A percentile compares a stretch with the other conserved stretches of the same genome.
Evolutionary conservation across 805 yeast species (phyloP).

Genomic region (Saccharomycopsis vini): DNA sequence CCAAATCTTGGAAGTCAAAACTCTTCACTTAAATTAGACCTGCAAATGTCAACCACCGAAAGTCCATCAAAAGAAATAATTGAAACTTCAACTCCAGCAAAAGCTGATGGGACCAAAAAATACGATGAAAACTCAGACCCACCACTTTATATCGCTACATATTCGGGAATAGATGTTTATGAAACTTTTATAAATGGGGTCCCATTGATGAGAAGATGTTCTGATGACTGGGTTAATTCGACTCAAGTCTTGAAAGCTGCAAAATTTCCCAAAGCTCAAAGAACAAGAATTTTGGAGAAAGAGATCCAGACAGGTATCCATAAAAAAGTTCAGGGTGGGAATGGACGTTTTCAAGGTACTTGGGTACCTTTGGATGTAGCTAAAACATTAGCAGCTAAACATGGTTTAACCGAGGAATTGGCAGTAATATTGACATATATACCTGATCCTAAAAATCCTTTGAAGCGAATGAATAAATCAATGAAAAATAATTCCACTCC

Average conservation of each 20-base stretch:
- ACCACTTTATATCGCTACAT: conserved; percentile 34
- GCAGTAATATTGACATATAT: conserved; percentile 45
- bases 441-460: conserved; percentile 38
- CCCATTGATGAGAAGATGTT: conserved; percentile 80
- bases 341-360: conserved; percentile 78
- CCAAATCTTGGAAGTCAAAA: too few relatives aligned
- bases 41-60: too few relatives aligned
- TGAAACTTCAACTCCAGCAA: too few relatives aligned
- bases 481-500: conserved; percentile 18
- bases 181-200: conserved; percentile 63
- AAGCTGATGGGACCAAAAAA: too few relatives aligned
- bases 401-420: conserved; percentile 42
- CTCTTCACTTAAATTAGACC: too few relatives aligned
- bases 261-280: conserved; percentile 65
- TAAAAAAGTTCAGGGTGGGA: conserved; percentile 79
- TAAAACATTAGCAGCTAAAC: conserved; percentile 42
- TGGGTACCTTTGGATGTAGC: conserved; percentile 74
- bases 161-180: conserved; percentile 43
- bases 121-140: too few relatives aligned
- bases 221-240: conserved; percentile 90
- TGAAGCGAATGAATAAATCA: conserved; percentile 26
- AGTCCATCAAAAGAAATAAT: too few relatives aligned
- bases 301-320: conserved; percentile 63
- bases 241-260: conserved; percentile 77
- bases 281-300: conserved; percentile 67